Evolutionary conservation across 257 asterid species (phyloP).

Genomic region (Penstemon barbatus): DNA sequence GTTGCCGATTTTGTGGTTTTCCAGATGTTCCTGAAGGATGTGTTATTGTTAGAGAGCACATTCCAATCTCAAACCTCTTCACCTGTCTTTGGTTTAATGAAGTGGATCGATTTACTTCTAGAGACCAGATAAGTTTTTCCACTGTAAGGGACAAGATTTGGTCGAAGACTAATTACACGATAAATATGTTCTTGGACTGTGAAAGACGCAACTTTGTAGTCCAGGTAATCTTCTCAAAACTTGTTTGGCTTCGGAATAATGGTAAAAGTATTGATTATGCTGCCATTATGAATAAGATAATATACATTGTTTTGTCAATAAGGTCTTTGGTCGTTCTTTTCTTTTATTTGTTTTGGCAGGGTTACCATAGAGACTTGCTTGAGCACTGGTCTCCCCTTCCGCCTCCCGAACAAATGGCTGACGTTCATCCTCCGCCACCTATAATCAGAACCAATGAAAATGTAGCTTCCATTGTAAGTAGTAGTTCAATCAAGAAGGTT

Average conservation of each 20-base stretch:
- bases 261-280: too few relatives aligned
- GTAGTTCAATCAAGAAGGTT: constrained; percentile 26
- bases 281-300: too few relatives aligned
- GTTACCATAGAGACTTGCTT: constrained; percentile 80
- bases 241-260: too few relatives aligned
- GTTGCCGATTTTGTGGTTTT: constrained; percentile 1
- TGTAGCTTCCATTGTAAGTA: constrained; percentile 23
- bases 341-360: constrained; percentile 30
- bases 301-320: too few relatives aligned
- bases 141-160: constrained; percentile 81
- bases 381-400: constrained; percentile 59
- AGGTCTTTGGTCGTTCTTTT: too few relatives aligned
- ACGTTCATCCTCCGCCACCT: constrained; percentile 53
- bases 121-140: constrained; percentile 94
- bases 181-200: constrained; percentile 89
- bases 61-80: constrained; percentile 82
- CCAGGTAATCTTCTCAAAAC: constrained; percentile 30
- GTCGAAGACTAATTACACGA: constrained; percentile 74
- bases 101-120: constrained; percentile 89
- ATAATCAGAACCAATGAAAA: constrained; percentile 14
- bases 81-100: constrained; percentile 96
- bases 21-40: constrained; percentile 99
- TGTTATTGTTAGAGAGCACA: constrained; percentile 81
- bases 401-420: constrained; percentile 30
- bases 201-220: constrained; percentile 87